Percentiles rank a stretch among this genome's conserved stretches.
Evolutionary conservation across 176 grass and related monocot species (phyloP).

Genomic region (Elaeis guineensis): DNA sequence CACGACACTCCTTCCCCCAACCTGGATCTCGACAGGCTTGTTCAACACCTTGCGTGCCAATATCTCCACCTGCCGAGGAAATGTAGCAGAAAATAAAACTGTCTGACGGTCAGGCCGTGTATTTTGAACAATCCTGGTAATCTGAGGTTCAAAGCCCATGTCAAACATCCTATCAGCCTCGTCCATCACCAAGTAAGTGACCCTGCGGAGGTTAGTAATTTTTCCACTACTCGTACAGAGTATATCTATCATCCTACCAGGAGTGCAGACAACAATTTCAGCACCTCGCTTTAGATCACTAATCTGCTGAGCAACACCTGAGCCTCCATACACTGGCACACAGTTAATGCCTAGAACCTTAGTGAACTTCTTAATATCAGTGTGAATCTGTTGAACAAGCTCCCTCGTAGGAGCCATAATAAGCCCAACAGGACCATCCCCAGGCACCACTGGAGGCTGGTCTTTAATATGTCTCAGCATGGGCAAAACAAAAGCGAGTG

Average conservation of each 20-base stretch:
- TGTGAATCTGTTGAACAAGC: slow-evolving; percentile 91
- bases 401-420: slow-evolving; percentile 98
- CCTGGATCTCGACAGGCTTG: slow-evolving; percentile 82
- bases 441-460: slow-evolving; percentile 66
- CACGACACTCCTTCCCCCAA: slow-evolving; percentile 90
- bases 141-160: slow-evolving; percentile 98
- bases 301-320: slow-evolving; percentile 93
- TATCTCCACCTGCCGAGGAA: slow-evolving; percentile 90
- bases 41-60: slow-evolving; percentile 77
- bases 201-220: slow-evolving; percentile 87
- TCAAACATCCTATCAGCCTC: slow-evolving; percentile 99
- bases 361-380: slow-evolving; percentile 81
- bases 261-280: slow-evolving; percentile 95
- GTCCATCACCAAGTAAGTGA: slow-evolving; percentile 93
- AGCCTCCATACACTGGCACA: slow-evolving; percentile 88
- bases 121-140: slow-evolving; percentile 83
- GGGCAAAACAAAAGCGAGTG: slow-evolving; percentile 88
- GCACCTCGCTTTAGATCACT: slow-evolving; percentile 88
- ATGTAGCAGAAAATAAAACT: slow-evolving; percentile 92
- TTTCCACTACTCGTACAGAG: slow-evolving; percentile 87
- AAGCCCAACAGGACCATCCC: slow-evolving; percentile 84
- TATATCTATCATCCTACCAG: slow-evolving; percentile 94
- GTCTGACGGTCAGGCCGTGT: slow-evolving; percentile 79
- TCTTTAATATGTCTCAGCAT: slow-evolving; percentile 99
- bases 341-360: slow-evolving; percentile 85